Percentiles rank a stretch among this genome's conserved stretches.
These are phyloP conservation scores for Amylostereum chailletii DNA, from an alignment of 1,284 basidiomycete species.

Conservation along the genomic window DNA sequence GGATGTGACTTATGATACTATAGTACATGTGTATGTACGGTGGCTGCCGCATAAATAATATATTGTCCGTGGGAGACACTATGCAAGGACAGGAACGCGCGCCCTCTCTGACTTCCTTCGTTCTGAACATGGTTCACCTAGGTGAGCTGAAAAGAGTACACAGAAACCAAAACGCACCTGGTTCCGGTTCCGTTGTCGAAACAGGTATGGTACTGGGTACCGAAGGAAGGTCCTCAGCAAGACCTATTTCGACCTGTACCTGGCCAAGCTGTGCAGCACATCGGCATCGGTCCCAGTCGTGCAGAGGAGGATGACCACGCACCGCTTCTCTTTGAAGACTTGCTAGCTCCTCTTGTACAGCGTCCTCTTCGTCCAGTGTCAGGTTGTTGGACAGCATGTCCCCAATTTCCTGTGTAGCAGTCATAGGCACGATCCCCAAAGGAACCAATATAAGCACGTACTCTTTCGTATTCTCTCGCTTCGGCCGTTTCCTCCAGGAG, in stretches of 20 bases:
- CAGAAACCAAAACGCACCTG: conserved; percentile 25
- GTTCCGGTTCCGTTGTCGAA: neutral
- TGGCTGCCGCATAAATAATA: neutral
- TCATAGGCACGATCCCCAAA: neutral
- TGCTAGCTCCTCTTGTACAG: conserved; percentile 77
- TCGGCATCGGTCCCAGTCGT: too few species aligned
- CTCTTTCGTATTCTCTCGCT: conserved; percentile 86
- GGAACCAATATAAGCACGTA: conserved; percentile 27
- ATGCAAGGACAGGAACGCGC: conserved; percentile 12
- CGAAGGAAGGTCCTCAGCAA: too few species aligned
- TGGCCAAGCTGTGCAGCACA: too few species aligned
- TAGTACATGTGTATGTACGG: conserved; percentile 7
- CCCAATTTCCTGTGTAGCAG: conserved; percentile 64
- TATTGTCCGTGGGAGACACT: neutral
- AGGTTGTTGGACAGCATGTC: conserved; percentile 80
- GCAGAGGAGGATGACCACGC: neutral
- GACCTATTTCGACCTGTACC: too few species aligned
- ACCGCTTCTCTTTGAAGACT: conserved; percentile 53
- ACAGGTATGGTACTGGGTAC: neutral
- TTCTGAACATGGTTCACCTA: conserved; percentile 12
- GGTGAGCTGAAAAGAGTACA: neutral
- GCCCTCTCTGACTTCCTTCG: conserved; percentile 6
- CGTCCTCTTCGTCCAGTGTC: conserved; percentile 87
- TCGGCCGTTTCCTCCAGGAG: conserved; percentile 89
- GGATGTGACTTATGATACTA: conserved; percentile 5